Percentiles rank a stretch among this genome's conserved stretches.
Conservation (phyloP, 495 filamentous ascomycete species). For the Penicillium parvum region DNA sequence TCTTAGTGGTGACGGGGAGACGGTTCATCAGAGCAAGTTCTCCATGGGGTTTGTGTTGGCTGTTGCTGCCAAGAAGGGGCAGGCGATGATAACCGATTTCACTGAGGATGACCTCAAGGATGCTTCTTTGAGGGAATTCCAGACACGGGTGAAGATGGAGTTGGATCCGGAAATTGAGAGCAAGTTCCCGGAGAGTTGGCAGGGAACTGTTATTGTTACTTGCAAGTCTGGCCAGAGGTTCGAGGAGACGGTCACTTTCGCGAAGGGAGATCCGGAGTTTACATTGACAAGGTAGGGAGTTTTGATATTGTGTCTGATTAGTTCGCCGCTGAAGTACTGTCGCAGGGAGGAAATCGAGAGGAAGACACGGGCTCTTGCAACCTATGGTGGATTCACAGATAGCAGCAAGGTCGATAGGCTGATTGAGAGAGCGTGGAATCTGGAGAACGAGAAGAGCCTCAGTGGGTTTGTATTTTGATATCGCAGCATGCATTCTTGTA, state of each 20-base stretch:
- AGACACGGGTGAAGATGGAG: constrained; percentile 28
- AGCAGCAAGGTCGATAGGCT: constrained; percentile 14
- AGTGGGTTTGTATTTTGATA: constrained; percentile 22
- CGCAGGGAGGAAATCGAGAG: constrained; percentile 25
- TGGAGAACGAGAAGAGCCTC: constrained; percentile 20
- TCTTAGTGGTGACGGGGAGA: constrained; percentile 26
- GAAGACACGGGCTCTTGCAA: constrained; percentile 22
- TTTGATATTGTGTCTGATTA: neutral
- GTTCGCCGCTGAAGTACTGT: neutral
- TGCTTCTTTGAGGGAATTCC: constrained; percentile 23
- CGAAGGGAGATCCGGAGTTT: constrained; percentile 33
- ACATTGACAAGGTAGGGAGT: constrained; percentile 27
- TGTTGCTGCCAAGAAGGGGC: constrained; percentile 32
- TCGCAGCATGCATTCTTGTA: neutral
- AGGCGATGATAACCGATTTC: constrained; percentile 35
- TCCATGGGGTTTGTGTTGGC: constrained; percentile 39
- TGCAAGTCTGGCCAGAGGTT: constrained; percentile 24
- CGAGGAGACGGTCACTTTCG: constrained; percentile 24
- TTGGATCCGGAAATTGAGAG: constrained; percentile 27
- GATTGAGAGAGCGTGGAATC: constrained; percentile 26
- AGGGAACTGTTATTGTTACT: constrained; percentile 29
- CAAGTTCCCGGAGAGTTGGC: constrained; percentile 29
- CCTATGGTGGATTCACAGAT: constrained; percentile 26
- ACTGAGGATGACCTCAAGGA: constrained; percentile 28
- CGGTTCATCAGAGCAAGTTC: constrained; percentile 39